Evolutionary conservation across 352 stramenopile species (phyloP), one percentile per base, ranked within the genome.

Genomic region (Stramenopiles sp.): DNA sequence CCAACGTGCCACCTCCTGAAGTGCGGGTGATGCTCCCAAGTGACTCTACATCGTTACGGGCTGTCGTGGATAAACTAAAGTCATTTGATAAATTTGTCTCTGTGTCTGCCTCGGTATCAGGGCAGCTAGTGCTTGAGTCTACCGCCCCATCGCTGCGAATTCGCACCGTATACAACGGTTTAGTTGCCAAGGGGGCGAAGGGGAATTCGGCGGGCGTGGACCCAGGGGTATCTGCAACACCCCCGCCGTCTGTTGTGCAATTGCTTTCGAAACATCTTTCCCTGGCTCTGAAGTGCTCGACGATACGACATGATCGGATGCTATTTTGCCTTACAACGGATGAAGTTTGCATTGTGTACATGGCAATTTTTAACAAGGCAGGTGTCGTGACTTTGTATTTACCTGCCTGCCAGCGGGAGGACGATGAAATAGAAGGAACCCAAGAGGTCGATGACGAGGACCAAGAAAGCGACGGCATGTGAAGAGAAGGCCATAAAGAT

Each of bases 331-430:
- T 71, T 4, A 71, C 53, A 2, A 4, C 53, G 4, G 53, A 6
- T 71, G 53, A 71, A 71, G 53, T 71, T 6, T 71, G 53, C 35
- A 6, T 71, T 2, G 53, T 71, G 35, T 71, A 71, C 12, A 2
- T 71, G 6, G 53, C 53, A 2, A 71, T 71, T 2, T 71, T 71
- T 71, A 71, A 71, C 12, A 71, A 6, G 6, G 53, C 35, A 35
- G 53, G 53, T 71, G 35, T 33, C 1, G 33, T 71, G 12, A 33
- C 35, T 4, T 71, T 71, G 4, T 71, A 71, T 71, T 33, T 71
- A 2, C 53, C 53, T 71, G 53, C 53, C 4, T 6, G 2, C 12
- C n/a, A n/a, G n/a, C n/a, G n/a, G n/a, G n/a, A n/a, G n/a, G n/a
- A n/a, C n/a, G n/a, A n/a, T n/a, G n/a, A n/a, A n/a, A n/a, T n/a